A percentile compares a stretch with the other conserved stretches of the same genome.
Conservation (phyloP, 2,329 filamentous ascomycete species). For the Arthrobotrys conoides region DNA sequence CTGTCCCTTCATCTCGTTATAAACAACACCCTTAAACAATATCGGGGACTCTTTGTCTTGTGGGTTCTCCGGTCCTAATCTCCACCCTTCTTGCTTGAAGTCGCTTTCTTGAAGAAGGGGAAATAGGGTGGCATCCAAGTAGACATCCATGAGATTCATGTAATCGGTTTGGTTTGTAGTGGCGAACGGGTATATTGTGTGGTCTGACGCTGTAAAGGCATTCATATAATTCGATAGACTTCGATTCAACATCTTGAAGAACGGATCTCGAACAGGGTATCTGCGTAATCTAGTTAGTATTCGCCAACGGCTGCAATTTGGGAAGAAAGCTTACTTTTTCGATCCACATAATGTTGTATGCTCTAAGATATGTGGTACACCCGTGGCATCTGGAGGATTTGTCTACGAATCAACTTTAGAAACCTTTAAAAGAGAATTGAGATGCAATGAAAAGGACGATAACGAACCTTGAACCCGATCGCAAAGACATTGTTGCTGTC, state of each 20-base stretch:
- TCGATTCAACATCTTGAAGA: constrained; percentile 99
- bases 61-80: constrained; percentile 92
- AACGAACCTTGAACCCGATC: constrained; percentile 85
- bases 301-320: constrained; percentile 35
- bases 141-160: constrained; percentile 95
- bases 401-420: constrained; percentile 70
- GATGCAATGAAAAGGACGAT: constrained; percentile 8
- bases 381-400: constrained; percentile 95
- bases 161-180: constrained; percentile 97
- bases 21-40: constrained; percentile 97
- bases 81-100: constrained; percentile 97
- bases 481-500: constrained; percentile 99
- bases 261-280: constrained; percentile 97
- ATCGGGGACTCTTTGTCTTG: constrained; percentile 72
- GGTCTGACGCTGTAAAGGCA: constrained; percentile 94
- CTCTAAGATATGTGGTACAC: constrained; percentile 95
- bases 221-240: constrained; percentile 99
- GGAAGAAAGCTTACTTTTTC: constrained; percentile 77
- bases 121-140: constrained; percentile 92
- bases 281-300: constrained; percentile 68
- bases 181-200: constrained; percentile 97
- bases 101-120: constrained; percentile 91
- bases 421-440: constrained; percentile 34
- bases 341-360: constrained; percentile 97
- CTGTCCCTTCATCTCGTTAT: constrained; percentile 99